A percentile compares a stretch with the other conserved stretches of the same genome.
These are phyloP conservation scores for Sonneratia caseolaris DNA, from an alignment of 345 rosid genomes.

Conservation along the genomic window DNA sequence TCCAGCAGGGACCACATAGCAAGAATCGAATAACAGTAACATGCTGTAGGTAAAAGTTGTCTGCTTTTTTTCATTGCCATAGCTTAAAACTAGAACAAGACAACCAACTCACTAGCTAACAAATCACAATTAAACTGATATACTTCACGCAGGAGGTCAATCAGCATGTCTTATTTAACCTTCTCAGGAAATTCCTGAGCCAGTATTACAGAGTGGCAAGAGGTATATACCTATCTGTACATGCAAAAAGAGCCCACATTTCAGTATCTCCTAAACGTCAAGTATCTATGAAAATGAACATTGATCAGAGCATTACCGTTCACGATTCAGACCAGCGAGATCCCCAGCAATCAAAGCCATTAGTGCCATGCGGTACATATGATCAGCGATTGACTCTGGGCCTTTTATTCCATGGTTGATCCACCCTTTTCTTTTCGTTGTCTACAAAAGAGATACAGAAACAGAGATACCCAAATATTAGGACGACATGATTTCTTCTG, in stretches of 20 bases:
- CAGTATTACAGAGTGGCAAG: not conserved
- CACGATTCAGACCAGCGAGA: conserved; percentile 69
- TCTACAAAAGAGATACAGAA: conserved; percentile 22
- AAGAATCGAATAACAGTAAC: not conserved
- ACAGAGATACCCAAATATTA: not conserved
- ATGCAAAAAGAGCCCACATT: not conserved
- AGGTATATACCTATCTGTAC: not conserved
- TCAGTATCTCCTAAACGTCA: not conserved
- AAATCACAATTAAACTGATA: not conserved
- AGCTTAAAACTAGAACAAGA: not conserved
- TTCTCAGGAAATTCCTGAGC: not conserved
- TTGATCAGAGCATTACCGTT: conserved; percentile 26
- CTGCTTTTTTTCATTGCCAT: not conserved
- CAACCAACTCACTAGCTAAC: not conserved
- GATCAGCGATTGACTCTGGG: conserved; percentile 90
- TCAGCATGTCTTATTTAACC: not conserved
- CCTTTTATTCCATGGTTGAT: conserved; percentile 69
- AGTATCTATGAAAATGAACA: not conserved
- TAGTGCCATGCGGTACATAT: conserved; percentile 90
- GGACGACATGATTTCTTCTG: not conserved
- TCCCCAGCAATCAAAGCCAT: conserved; percentile 80
- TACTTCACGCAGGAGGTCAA: not conserved
- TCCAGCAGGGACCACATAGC: not conserved
- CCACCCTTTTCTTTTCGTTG: conserved; percentile 96
- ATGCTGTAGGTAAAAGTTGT: not conserved